Percentiles rank a stretch among this genome's conserved stretches.
phyloP scores from a whole-genome alignment of 2,329 filamentous ascomycete genomes.

The Hypoxylon sp. region DNA sequence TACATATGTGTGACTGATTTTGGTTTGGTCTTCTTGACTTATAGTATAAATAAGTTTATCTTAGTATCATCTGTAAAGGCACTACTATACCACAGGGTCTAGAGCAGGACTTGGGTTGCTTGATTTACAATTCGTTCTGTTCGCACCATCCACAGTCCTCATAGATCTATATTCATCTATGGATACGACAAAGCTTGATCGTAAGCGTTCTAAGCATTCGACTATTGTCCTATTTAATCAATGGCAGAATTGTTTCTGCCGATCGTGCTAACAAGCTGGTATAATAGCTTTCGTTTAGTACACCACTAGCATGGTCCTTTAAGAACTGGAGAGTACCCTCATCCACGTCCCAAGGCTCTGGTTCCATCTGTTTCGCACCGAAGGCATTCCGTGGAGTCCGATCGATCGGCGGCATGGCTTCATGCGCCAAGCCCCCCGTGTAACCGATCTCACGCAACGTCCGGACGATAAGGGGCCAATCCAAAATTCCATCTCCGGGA shows the following conservation, averaged over 20 bases:
- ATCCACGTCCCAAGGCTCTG: constrained; percentile 38
- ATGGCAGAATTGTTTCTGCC: constrained; percentile 39
- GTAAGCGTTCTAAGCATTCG: not conserved
- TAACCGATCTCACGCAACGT: constrained; percentile 42
- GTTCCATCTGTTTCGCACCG: constrained; percentile 38
- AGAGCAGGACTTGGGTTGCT: too few relatives aligned
- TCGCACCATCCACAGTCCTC: not conserved
- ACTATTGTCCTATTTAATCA: constrained; percentile 20
- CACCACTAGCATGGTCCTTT: constrained; percentile 43
- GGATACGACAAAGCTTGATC: not conserved
- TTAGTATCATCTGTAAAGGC: too few relatives aligned
- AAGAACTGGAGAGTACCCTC: constrained; percentile 42
- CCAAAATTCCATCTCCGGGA: constrained; percentile 38
- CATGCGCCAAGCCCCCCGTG: constrained; percentile 37
- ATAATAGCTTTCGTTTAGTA: constrained; percentile 41
- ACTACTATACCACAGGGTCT: too few relatives aligned
- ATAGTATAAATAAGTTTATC: not conserved
- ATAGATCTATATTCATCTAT: not conserved
- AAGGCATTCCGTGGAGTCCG: constrained; percentile 33
- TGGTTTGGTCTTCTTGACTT: not conserved
- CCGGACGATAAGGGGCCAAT: constrained; percentile 40
- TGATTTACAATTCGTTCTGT: not conserved
- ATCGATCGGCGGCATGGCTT: constrained; percentile 43
- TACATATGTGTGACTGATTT: not conserved
- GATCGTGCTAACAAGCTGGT: constrained; percentile 33